Percentiles rank a stretch among this genome's conserved stretches.
These are phyloP conservation scores for Aphanomyces cochlioides DNA, from an alignment of 352 stramenopile genomes.

Conservation along the genomic window DNA sequence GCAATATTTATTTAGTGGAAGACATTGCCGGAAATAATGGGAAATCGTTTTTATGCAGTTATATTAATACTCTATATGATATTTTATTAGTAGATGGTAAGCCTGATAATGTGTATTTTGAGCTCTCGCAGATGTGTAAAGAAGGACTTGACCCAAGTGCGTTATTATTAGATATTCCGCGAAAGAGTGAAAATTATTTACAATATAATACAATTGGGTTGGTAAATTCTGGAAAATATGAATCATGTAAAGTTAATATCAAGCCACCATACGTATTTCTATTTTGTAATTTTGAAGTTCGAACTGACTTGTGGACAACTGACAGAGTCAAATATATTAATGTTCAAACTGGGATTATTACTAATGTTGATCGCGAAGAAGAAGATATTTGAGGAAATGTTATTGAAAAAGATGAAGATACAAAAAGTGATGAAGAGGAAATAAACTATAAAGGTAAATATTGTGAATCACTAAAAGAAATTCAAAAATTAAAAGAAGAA, in stretches of 20 bases:
- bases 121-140: not conserved
- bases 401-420: not conserved
- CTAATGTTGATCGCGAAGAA: not conserved
- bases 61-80: slow-evolving; percentile 9
- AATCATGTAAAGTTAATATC: slow-evolving; percentile 4
- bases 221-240: slow-evolving; percentile 5
- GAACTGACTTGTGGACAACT: not conserved
- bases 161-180: slow-evolving; percentile 7
- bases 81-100: slow-evolving; percentile 2
- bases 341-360: not conserved
- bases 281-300: not conserved
- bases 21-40: not conserved
- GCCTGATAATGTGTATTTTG: not conserved
- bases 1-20: slow-evolving; percentile 3
- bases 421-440: not conserved
- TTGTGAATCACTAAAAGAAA: not conserved
- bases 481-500: not conserved
- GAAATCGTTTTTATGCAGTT: slow-evolving; percentile 1
- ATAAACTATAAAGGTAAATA: not conserved
- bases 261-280: not conserved
- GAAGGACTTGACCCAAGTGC: not conserved
- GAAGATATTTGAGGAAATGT: not conserved
- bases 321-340: slow-evolving; percentile 2
- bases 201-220: slow-evolving; percentile 8
- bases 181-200: slow-evolving; percentile 3